Conservation (phyloP, 768 basidiomycete species). For the Xerocomellus intermedius region DNA sequence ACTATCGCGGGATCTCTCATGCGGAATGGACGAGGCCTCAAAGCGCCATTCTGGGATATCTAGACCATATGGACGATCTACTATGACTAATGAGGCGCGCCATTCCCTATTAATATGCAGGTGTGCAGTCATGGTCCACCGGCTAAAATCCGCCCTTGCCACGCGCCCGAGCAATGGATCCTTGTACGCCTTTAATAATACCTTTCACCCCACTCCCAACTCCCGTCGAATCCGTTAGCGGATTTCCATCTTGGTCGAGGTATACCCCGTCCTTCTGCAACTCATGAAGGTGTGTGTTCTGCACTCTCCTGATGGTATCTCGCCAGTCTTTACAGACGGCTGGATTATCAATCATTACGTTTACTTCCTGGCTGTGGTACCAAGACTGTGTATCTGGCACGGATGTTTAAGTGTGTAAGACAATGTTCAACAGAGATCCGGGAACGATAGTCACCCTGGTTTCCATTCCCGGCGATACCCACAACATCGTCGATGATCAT, state of each 20-base stretch:
- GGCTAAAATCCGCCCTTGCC: conserved; percentile 41
- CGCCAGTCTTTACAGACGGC: conserved; percentile 55
- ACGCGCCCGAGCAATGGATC: conserved; percentile 41
- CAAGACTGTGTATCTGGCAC: conserved; percentile 62
- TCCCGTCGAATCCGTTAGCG: conserved; percentile 38
- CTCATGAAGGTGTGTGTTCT: conserved; percentile 54
- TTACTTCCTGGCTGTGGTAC: conserved; percentile 72
- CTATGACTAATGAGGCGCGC: conserved; percentile 13
- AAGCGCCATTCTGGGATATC: neutral
- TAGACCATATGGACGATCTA: conserved; percentile 8
- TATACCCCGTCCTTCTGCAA: conserved; percentile 53
- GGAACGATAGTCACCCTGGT: conserved; percentile 45
- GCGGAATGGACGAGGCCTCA: neutral
- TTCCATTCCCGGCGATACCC: conserved; percentile 68
- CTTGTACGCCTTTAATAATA: conserved; percentile 42
- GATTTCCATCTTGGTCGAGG: conserved; percentile 47
- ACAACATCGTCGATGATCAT: conserved; percentile 65
- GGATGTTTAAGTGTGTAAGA: conserved; percentile 1
- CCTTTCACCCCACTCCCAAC: conserved; percentile 38
- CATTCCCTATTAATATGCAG: neutral
- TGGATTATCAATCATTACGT: conserved; percentile 60
- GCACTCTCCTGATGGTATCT: conserved; percentile 48
- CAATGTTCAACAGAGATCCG: neutral
- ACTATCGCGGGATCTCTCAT: neutral
- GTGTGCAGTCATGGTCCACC: neutral